Evolutionary conservation across 2,329 filamentous ascomycete genomes (phyloP).

Genomic region (Phaeomoniella chlamydospora): DNA sequence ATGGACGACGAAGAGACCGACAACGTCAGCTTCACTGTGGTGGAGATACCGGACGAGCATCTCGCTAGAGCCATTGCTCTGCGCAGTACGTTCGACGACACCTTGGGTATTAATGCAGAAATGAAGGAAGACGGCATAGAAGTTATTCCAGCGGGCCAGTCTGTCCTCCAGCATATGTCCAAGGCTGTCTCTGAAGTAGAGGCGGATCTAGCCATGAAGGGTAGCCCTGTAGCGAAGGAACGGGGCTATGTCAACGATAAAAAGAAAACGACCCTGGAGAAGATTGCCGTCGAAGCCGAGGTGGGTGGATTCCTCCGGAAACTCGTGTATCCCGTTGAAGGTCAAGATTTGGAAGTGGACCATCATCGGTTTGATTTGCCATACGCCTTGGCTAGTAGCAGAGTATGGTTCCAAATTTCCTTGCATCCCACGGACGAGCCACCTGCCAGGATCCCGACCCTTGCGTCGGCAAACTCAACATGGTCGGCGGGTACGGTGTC

Average conservation of each 20-base stretch:
- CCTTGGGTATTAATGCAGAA: slow-evolving; percentile 83
- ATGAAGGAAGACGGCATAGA: slow-evolving; percentile 92
- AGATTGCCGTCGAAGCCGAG: slow-evolving; percentile 68
- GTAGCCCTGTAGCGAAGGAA: slow-evolving; percentile 52
- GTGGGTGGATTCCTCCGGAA: slow-evolving; percentile 69
- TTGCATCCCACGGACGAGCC: slow-evolving; percentile 83
- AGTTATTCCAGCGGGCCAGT: slow-evolving; percentile 59
- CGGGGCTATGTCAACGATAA: slow-evolving; percentile 68
- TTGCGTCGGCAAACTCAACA: slow-evolving; percentile 58
- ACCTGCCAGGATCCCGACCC: slow-evolving; percentile 58
- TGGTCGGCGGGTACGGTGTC: slow-evolving; percentile 94
- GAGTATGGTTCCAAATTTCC: slow-evolving; percentile 88
- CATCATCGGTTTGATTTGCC: slow-evolving; percentile 67
- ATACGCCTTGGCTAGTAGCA: slow-evolving; percentile 61
- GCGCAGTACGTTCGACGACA: slow-evolving; percentile 84
- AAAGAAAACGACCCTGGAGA: slow-evolving; percentile 71
- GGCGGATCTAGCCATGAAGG: slow-evolving; percentile 63
- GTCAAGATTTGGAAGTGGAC: slow-evolving; percentile 67
- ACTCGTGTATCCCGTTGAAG: slow-evolving; percentile 63
- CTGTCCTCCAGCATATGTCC: slow-evolving; percentile 76
- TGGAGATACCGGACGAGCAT: slow-evolving; percentile 68
- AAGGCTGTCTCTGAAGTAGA: slow-evolving; percentile 63
- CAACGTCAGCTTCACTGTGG: slow-evolving; percentile 74
- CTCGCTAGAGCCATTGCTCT: slow-evolving; percentile 81
- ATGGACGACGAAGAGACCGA: slow-evolving; percentile 61